phyloP scores from a whole-genome alignment of 139 green algal genomes.

The Volvox reticuliferus region DNA sequence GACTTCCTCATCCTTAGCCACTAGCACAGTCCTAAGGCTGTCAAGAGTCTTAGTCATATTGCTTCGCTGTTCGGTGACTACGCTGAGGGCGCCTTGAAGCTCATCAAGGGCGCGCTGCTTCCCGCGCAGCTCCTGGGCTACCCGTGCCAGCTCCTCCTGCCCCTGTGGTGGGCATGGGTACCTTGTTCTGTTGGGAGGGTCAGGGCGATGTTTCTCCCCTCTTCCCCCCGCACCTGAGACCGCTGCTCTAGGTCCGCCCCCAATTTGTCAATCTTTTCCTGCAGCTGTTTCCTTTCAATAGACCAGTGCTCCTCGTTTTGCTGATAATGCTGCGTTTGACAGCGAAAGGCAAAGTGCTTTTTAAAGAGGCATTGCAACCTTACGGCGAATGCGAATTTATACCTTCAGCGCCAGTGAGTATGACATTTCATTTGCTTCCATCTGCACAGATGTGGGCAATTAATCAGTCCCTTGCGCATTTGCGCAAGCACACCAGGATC shows the following conservation, averaged over 20 bases:
- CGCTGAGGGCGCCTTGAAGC: constrained; percentile 18
- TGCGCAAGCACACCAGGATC: background rate
- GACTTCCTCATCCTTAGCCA: constrained; percentile 34
- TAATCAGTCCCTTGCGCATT: too few species aligned
- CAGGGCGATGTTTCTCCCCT: background rate
- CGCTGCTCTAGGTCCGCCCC: constrained; percentile 17
- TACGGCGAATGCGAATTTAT: background rate
- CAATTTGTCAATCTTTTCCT: constrained; percentile 42
- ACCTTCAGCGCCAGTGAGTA: constrained; percentile 17
- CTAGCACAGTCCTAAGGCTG: constrained; percentile 27
- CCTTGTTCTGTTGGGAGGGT: too few species aligned
- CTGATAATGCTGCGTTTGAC: constrained; percentile 14
- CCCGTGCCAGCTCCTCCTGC: constrained; percentile 1
- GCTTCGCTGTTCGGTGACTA: background rate
- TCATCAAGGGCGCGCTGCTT: constrained; percentile 38
- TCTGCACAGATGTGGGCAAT: background rate
- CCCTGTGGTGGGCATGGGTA: background rate
- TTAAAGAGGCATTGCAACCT: background rate
- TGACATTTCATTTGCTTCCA: constrained; percentile 37
- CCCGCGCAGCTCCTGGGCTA: background rate
- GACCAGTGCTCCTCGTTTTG: constrained; percentile 40
- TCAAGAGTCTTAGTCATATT: background rate
- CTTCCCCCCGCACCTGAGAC: background rate
- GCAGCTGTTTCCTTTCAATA: constrained; percentile 5
- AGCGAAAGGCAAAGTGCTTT: background rate